phyloP scores from a whole-genome alignment of 1,284 basidiomycete genomes.

The Heterobasidion irregulare region DNA sequence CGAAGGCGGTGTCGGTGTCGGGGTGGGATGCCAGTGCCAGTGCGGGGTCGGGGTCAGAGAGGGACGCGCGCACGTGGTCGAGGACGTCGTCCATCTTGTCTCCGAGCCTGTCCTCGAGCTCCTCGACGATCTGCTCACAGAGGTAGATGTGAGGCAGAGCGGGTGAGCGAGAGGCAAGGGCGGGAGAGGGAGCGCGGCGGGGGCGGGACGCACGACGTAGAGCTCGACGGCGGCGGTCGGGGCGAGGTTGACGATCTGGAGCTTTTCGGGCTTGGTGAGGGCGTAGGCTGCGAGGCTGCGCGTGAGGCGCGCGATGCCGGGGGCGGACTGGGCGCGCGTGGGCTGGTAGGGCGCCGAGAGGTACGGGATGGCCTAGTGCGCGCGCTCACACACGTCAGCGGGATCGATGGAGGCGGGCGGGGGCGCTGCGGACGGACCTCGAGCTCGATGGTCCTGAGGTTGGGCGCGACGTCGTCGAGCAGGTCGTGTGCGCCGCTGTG shows the following conservation, averaged over 20 bases:
- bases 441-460: slow-evolving; percentile 82
- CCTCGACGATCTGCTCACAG: slow-evolving; percentile 72
- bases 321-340: slow-evolving; percentile 56
- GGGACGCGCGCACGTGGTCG: slow-evolving; percentile 34
- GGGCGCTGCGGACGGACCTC: slow-evolving; percentile 54
- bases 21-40: too few relatives aligned
- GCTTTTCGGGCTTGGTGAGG: slow-evolving; percentile 85
- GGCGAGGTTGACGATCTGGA: slow-evolving; percentile 85
- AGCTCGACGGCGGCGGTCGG: slow-evolving; percentile 81
- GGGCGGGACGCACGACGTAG: slow-evolving; percentile 63
- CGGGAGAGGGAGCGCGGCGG: background rate
- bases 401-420: slow-evolving; percentile 1
- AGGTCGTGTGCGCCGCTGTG: slow-evolving; percentile 15
- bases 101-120: slow-evolving; percentile 76
- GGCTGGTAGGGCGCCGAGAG: slow-evolving; percentile 70
- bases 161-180: background rate
- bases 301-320: slow-evolving; percentile 60
- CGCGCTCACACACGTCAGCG: background rate
- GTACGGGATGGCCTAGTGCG: slow-evolving; percentile 69
- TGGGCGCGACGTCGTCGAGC: slow-evolving; percentile 58
- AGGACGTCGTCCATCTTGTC: slow-evolving; percentile 69
- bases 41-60: background rate
- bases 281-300: slow-evolving; percentile 59
- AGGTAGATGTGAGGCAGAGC: background rate
- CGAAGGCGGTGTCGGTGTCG: too few relatives aligned